Percentiles rank a stretch among this genome's conserved stretches.
Conservation (phyloP, 2,329 filamentous ascomycete genomes). For the Colletotrichum cordylinicola region DNA sequence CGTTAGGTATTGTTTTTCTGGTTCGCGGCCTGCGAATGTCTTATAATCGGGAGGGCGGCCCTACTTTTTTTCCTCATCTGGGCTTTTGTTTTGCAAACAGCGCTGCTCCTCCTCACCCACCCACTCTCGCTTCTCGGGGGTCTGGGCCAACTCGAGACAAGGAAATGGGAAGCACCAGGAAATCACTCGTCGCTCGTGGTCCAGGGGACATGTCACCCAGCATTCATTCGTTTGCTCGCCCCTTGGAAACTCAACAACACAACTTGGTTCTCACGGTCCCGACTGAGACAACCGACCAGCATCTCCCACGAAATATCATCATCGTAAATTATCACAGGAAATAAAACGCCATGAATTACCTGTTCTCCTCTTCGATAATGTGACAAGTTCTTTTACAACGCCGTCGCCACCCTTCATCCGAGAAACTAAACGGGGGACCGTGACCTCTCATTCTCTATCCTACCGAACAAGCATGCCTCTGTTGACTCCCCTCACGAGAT, state of each 20-base stretch:
- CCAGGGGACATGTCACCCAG: neutral
- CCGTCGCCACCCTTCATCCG: conserved; percentile 11
- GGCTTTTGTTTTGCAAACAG: conserved; percentile 18
- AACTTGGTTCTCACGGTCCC: neutral
- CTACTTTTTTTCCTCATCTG: conserved; percentile 5
- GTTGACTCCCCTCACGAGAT: conserved; percentile 54
- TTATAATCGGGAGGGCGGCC: conserved; percentile 4
- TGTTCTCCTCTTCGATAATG: conserved; percentile 13
- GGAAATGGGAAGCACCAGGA: neutral
- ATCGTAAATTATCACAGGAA: neutral
- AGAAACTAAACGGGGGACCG: neutral
- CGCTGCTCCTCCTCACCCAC: neutral
- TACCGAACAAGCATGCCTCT: neutral
- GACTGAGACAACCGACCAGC: neutral
- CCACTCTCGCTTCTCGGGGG: neutral
- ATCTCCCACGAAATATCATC: neutral
- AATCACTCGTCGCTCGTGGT: neutral
- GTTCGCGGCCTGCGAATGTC: conserved; percentile 16
- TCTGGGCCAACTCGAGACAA: neutral
- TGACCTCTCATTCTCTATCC: neutral
- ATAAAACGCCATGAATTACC: conserved; percentile 4
- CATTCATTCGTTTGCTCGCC: neutral
- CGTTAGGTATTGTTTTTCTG: conserved; percentile 10
- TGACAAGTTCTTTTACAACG: conserved; percentile 23
- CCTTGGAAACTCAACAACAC: neutral